Evolutionary conservation across 1,284 basidiomycete species (phyloP), one percentile per base, ranked within the genome.

Genomic region (Trametes versicolor): DNA sequence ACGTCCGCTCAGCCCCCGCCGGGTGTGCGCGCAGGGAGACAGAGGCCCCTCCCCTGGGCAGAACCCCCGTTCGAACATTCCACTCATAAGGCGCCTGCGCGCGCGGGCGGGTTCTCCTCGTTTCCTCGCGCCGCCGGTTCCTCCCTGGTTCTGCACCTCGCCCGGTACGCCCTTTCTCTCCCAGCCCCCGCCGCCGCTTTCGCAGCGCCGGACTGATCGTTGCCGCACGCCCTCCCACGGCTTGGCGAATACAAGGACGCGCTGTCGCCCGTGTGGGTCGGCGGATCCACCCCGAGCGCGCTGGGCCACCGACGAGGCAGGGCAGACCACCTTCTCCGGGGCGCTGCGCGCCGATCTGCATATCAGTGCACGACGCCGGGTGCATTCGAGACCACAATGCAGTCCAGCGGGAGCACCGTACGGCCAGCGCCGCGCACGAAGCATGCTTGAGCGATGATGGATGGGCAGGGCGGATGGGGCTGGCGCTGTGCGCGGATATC

Each of bases 91-190:
- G 37, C 34, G 41, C 25, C 47, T 17, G 21, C 32, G 41, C 23
- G 23, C 41, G 21, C 15, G 21, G 36, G 41, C 23, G 41, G 36
- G 41, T 67, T 67, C 65, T 67, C 9, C 62, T 67, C 65, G 65
- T 59, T 55, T 67, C 65, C 65, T 67, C 62, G 65, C 62, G 32
- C 65, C 65, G 65, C 65, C 65, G 65, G 58, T 41, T 39, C 19
- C 58, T 34, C 58, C n/a, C 52, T 27, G 51, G 29, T 27, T 17
- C 43, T 15, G 1, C 43, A 19, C 23, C 25, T 21, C 9, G 25
- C 37, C 43, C 53, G n/a, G 41, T 39, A 39, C 23, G 25, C 25
- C 27, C 39, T 8, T 52, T 37, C 45, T 2, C 36, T 48, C 56
- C 56, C 27, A 25, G 43, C 43, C 17, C 12, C 39, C 17, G 23